phyloP scores from a whole-genome alignment of 139 green algal species.

The Raphidocelis subcapitata region DNA sequence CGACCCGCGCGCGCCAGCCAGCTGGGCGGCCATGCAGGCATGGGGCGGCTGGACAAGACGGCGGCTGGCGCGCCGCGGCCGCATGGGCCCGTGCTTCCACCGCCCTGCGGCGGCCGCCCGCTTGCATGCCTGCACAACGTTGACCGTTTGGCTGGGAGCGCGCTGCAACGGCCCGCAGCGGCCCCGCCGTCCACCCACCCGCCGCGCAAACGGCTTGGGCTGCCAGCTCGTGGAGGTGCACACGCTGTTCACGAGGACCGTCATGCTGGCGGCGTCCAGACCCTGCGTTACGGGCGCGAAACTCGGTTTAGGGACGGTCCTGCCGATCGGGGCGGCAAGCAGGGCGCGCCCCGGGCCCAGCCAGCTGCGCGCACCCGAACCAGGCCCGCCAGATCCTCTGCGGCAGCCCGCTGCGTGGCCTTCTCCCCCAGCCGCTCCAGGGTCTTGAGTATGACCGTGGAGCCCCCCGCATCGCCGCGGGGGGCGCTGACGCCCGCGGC shows the following conservation, averaged over 20 bases:
- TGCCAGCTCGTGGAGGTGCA: constrained; percentile 31
- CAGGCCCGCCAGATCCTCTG: constrained; percentile 36
- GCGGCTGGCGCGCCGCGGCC: background rate
- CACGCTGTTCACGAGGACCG: constrained; percentile 32
- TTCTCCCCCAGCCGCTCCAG: constrained; percentile 38
- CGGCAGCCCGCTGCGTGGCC: constrained; percentile 34
- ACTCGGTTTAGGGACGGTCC: background rate
- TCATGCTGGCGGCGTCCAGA: constrained; percentile 17
- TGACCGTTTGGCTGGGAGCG: too few species aligned
- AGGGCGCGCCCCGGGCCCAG: background rate
- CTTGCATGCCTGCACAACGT: too few species aligned
- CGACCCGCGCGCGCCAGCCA: too few species aligned
- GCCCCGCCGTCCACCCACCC: constrained; percentile 22
- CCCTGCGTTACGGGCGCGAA: background rate
- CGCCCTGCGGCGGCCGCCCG: too few species aligned
- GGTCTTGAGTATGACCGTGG: constrained; percentile 17
- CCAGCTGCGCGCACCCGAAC: constrained; percentile 18
- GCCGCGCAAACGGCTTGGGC: constrained; percentile 37
- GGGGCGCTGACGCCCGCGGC: too few species aligned
- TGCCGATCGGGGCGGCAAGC: background rate
- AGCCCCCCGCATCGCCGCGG: too few species aligned
- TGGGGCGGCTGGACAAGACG: background rate
- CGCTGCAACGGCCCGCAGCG: too few species aligned
- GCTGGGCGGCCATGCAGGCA: too few species aligned
- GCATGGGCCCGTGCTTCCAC: too few species aligned